phyloP scores from a whole-genome alignment of 1,139 yeast species.

The Kluyveromyces sp. region DNA sequence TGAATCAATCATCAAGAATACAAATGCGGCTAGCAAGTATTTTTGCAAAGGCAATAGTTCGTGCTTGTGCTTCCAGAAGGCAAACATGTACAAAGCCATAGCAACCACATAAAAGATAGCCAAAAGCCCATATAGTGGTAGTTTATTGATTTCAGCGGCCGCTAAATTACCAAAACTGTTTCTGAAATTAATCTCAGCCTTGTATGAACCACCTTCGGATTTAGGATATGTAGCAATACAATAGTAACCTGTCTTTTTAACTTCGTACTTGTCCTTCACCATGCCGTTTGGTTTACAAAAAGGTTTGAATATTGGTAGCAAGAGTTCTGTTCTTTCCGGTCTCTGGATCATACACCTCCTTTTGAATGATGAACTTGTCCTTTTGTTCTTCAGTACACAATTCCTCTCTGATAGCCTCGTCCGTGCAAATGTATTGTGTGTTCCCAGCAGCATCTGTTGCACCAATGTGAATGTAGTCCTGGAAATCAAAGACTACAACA shows the following conservation, averaged over 20 bases:
- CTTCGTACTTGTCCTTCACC: conserved; percentile 53
- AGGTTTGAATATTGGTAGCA: conserved; percentile 43
- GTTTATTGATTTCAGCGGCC: conserved; percentile 85
- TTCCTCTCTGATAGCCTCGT: conserved; percentile 48
- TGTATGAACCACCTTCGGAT: conserved; percentile 38
- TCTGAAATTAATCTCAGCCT: conserved; percentile 68
- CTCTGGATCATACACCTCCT: conserved; percentile 28
- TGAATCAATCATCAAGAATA: conserved; percentile 76
- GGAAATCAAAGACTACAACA: conserved; percentile 74
- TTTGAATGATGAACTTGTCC: conserved; percentile 54
- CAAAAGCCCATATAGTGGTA: conserved; percentile 80
- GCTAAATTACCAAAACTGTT: conserved; percentile 86
- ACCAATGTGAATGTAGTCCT: conserved; percentile 68
- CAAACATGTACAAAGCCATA: conserved; percentile 74
- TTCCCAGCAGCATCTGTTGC: conserved; percentile 29
- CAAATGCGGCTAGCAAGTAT: conserved; percentile 78
- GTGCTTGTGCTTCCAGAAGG: conserved; percentile 76
- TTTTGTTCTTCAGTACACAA: conserved; percentile 48
- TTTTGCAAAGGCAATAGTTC: conserved; percentile 88
- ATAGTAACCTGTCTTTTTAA: conserved; percentile 78
- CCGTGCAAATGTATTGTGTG: conserved; percentile 67
- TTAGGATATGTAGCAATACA: conserved; percentile 66
- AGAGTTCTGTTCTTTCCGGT: conserved; percentile 38
- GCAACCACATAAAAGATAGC: conserved; percentile 79
- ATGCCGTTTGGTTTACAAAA: conserved; percentile 48